Conservation (phyloP, 805 yeast genomes). For the Candida endomychidarum region DNA sequence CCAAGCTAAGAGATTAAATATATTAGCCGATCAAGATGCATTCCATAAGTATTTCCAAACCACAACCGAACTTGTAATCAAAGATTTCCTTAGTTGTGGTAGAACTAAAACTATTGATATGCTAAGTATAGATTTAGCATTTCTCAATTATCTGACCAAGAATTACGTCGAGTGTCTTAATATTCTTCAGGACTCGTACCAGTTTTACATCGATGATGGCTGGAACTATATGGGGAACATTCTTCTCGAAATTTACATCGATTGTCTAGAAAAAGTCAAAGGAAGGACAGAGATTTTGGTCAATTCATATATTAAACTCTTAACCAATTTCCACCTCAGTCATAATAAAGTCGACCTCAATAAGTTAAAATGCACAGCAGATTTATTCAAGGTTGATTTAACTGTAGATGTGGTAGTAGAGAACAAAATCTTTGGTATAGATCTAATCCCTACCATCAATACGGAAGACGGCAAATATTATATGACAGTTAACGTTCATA, state of each 20-base stretch:
- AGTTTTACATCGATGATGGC: slow-evolving; percentile 62
- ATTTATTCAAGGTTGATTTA: slow-evolving; percentile 15
- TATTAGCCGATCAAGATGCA: slow-evolving; percentile 9
- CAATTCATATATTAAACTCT: slow-evolving; percentile 40
- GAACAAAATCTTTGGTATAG: slow-evolving; percentile 24
- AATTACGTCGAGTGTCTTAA: slow-evolving; percentile 61
- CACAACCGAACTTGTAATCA: slow-evolving; percentile 57
- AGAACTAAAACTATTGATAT: slow-evolving; percentile 69
- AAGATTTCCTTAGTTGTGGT: slow-evolving; percentile 48
- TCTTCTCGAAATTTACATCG: slow-evolving; percentile 65
- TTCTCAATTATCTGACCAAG: slow-evolving; percentile 57
- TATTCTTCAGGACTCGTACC: slow-evolving; percentile 67
- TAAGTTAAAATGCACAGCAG: slow-evolving; percentile 15
- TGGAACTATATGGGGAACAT: slow-evolving; percentile 73
- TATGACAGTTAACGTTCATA: slow-evolving; percentile 33
- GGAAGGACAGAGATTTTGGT: slow-evolving; percentile 29
- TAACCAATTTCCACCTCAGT: slow-evolving; percentile 28
- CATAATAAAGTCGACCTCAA: slow-evolving; percentile 25
- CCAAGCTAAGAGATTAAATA: neutral
- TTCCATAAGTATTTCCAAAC: slow-evolving; percentile 40
- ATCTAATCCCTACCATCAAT: slow-evolving; percentile 37
- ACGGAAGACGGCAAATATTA: slow-evolving; percentile 32
- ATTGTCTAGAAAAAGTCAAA: slow-evolving; percentile 55
- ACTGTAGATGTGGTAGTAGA: slow-evolving; percentile 20
- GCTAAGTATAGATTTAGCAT: slow-evolving; percentile 76